Evolutionary conservation across 306 rosid genomes (phyloP).

Genomic region (Abrus pulchellus): DNA sequence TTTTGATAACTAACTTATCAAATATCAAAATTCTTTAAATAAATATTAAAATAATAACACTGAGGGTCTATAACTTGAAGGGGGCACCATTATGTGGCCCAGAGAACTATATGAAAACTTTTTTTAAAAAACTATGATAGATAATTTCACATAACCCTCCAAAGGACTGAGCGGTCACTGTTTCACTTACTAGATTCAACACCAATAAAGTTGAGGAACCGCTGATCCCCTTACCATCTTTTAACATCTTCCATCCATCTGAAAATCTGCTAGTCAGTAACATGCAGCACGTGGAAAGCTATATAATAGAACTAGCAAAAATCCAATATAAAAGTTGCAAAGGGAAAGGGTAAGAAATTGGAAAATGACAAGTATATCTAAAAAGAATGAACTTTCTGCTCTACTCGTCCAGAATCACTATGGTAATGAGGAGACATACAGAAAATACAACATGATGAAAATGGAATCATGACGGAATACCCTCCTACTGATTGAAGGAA

Average conservation of each 20-base stretch:
- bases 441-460: conserved; percentile 61
- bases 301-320: neutral
- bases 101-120: no score
- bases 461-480: conserved; percentile 56
- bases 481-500: conserved; percentile 55
- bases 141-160: no score
- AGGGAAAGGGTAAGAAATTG: neutral
- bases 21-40: no score
- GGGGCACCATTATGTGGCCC: no score
- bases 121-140: no score
- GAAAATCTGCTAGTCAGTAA: neutral
- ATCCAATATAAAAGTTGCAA: neutral
- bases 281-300: neutral
- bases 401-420: conserved; percentile 43
- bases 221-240: neutral
- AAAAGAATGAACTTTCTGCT: conserved; percentile 64
- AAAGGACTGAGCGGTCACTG: neutral
- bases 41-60: no score
- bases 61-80: no score
- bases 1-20: no score
- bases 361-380: conserved; percentile 35
- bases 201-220: neutral
- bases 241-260: neutral
- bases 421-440: conserved; percentile 41
- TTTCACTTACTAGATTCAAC: neutral